These are phyloP conservation scores for Coniochaeta prunicola DNA, from an alignment of 2,329 filamentous ascomycete genomes.

Conservation along the genomic window DNA sequence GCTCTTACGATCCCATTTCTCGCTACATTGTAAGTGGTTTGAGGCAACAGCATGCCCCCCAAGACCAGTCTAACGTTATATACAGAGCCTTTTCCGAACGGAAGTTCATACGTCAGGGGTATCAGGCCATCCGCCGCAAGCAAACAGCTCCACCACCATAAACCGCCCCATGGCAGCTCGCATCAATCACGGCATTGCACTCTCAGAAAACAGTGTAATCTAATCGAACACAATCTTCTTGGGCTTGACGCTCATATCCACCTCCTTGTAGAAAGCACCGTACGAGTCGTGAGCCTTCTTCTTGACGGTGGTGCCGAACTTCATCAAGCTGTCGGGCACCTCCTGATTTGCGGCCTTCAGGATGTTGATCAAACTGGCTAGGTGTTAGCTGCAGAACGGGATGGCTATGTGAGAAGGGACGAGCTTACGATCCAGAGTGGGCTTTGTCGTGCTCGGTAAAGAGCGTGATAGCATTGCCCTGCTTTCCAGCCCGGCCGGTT, in stretches of 20 bases:
- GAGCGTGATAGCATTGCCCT: conserved; percentile 81
- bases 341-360: conserved; percentile 87
- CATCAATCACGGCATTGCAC: neutral
- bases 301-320: conserved; percentile 97
- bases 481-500: conserved; percentile 87
- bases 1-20: conserved; percentile 44
- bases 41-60: neutral
- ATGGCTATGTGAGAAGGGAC: neutral
- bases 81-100: conserved; percentile 47
- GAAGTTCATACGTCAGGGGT: conserved; percentile 43
- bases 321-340: conserved; percentile 83
- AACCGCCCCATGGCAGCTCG: neutral
- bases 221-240: conserved; percentile 89
- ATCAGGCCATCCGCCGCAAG: conserved; percentile 33
- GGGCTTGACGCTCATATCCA: conserved; percentile 72
- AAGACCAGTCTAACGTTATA: conserved; percentile 17
- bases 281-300: conserved; percentile 97
- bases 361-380: conserved; percentile 75
- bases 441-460: conserved; percentile 95
- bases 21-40: conserved; percentile 51
- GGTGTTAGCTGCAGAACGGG: neutral
- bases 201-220: neutral
- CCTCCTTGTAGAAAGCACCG: conserved; percentile 91
- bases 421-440: conserved; percentile 72
- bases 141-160: conserved; percentile 2